phyloP scores from a whole-genome alignment of 371 early-diverging fungal genomes.

The Umbelopsis sp. region DNA sequence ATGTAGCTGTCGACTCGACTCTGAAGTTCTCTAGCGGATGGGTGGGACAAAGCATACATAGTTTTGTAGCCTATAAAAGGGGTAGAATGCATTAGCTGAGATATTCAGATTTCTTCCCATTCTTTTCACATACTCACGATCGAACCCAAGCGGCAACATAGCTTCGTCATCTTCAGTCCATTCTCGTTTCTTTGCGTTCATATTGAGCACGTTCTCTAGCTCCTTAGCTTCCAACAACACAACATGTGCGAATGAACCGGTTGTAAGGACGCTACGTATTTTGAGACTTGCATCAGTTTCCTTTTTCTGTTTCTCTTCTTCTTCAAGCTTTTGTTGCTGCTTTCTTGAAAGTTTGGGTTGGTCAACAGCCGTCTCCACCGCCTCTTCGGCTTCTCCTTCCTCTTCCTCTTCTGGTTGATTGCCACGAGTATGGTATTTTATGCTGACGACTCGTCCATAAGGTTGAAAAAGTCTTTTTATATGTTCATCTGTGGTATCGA shows the following conservation, averaged over 20 bases:
- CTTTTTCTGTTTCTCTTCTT: constrained; percentile 22
- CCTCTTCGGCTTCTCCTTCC: constrained; percentile 32
- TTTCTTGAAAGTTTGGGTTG: background rate
- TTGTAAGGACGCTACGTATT: constrained; percentile 42
- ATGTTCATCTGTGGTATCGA: constrained; percentile 76
- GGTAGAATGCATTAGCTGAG: background rate
- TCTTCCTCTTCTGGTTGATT: constrained; percentile 35
- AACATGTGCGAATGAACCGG: constrained; percentile 77
- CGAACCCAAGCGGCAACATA: constrained; percentile 52
- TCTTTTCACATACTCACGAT: constrained; percentile 41
- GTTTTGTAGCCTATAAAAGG: constrained; percentile 36
- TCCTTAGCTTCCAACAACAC: constrained; percentile 73
- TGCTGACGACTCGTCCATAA: constrained; percentile 23
- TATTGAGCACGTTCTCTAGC: constrained; percentile 61
- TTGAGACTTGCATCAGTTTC: constrained; percentile 21
- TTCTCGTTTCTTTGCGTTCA: constrained; percentile 61
- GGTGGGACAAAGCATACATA: constrained; percentile 58
- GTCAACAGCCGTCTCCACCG: background rate
- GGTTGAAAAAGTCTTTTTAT: constrained; percentile 70
- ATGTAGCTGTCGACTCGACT: constrained; percentile 73
- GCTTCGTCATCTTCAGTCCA: constrained; percentile 63
- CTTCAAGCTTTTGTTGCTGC: background rate
- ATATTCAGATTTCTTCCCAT: background rate
- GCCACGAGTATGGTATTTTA: constrained; percentile 28
- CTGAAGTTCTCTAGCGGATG: constrained; percentile 60